Conservation (phyloP, 345 rosid genomes). For the Citrus australasica region DNA sequence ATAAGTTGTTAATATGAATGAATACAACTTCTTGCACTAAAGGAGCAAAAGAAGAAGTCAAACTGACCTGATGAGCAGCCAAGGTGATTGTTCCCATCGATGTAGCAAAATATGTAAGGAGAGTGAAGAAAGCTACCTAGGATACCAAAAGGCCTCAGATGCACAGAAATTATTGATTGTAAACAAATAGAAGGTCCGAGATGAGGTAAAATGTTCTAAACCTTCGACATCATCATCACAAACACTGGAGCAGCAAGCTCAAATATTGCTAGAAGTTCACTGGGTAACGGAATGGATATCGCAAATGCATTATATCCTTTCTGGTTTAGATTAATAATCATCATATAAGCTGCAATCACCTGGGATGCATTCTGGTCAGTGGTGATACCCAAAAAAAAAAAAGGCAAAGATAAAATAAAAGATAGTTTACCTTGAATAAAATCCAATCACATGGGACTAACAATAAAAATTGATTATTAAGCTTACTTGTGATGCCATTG, state of each 20-base stretch:
- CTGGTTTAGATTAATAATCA: slow-evolving; percentile 66
- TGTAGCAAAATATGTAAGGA: slow-evolving; percentile 37
- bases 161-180: background rate
- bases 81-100: slow-evolving; percentile 42
- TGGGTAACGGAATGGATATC: slow-evolving; percentile 55
- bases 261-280: slow-evolving; percentile 53
- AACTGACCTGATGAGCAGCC: slow-evolving; percentile 53
- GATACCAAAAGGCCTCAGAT: background rate
- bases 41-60: background rate
- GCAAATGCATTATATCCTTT: slow-evolving; percentile 66
- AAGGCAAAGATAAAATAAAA: background rate
- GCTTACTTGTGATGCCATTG: slow-evolving; percentile 88
- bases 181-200: background rate
- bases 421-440: background rate
- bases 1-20: background rate
- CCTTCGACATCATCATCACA: slow-evolving; percentile 75
- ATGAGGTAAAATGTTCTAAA: slow-evolving; percentile 1
- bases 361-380: slow-evolving; percentile 26
- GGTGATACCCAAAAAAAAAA: background rate
- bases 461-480: background rate
- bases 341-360: slow-evolving; percentile 83
- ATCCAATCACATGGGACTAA: background rate
- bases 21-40: too few species aligned
- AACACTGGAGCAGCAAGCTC: slow-evolving; percentile 81
- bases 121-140: slow-evolving; percentile 43